Base-by-base conservation (phyloP, 176 grass and related monocot species). In the Oryza australiensis region DNA sequence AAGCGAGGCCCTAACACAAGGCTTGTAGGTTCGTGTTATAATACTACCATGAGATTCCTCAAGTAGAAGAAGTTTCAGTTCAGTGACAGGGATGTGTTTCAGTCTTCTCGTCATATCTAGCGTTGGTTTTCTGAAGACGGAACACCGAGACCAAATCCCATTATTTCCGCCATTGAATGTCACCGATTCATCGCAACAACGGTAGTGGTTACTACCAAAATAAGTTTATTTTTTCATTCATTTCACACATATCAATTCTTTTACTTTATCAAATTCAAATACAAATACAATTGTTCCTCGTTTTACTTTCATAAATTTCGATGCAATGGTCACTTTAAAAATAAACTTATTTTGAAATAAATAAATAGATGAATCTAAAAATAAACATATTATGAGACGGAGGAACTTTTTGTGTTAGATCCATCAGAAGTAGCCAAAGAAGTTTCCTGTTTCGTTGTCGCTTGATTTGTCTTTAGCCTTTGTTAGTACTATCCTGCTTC, bases 1-100 rank as follows among this genome's bases (percentile, higher is more conserved):
- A 64, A 71, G 74, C 51, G 27, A 85, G 20, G 30, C 30, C 51
- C 53, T 63, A 78, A 35, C 28, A 55, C 45, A 2, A 69, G 33
- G 16, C 9, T 18, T 26, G 4, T 65, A 55, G 51, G 51, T 55
- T 55, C 51, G 20, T 55, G 20, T n/a, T 53, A 3, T 70, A 26
- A 26, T 28, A 40, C 38, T 37, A 48, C 12, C 24, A 72, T 15
- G 41, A 48, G 70, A 48, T 72, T 48, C 24, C 70, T 4, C 68
- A 3, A 38, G 11, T 22, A 12, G 22, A 11, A 42, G 37, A 70
- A 70, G 37, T 37, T 70, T 70, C 68, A 42, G 35, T 26, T 70
- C 35, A 41, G 9, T 70, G 35, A 70, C 35, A 40, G 12, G 22
- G 33, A 70, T 40, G 34, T 60, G 49, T 55, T 68, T 66, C 29